Base-by-base conservation (phyloP, 2,329 filamentous ascomycete species). In the Phyllosticta citrichinensis region DNA sequence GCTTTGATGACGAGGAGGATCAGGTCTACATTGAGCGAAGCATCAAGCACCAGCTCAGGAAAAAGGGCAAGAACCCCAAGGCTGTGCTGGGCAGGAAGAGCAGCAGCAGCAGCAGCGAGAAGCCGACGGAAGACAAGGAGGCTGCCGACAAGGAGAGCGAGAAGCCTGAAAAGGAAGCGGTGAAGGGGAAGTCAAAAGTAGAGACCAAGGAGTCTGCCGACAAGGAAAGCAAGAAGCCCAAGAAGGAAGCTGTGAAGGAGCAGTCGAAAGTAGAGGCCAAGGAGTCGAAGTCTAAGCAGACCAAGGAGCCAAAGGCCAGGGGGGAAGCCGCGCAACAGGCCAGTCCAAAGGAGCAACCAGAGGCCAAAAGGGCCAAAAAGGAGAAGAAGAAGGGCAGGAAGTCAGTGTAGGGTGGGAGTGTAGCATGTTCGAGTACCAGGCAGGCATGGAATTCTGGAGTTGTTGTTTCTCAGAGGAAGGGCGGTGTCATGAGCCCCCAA, bases 1-100 rank as follows among this genome's bases (percentile, higher is more conserved):
- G 75, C 27, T 81, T 74, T 62, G 78, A 80, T 56, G 76, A 79
- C 5, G 77, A 79, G n/a, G 79, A 80, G 64, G 79, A 81, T 63
- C 65, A 73, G 55, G 71, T 71, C 66, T 76, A 76, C 62, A 80
- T 81, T 62, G 73, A 80, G 67, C 70, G 76, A 47, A 76, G 73
- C 27, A 69, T 76, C 65, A 75, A 74, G 55, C 72, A 72, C 63
- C 67, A 71, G 17, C 62, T 80, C 62, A 72, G 77, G 61, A 71
- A 71, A 65, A 81, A 80, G 68, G 79, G 79, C 24, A 72, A 76
- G 57, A 75, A 81, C 64, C 78, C 78, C 0, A 79, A 74, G 65
- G 71, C 73, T 1, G 55, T 68, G 3, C 62, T 64, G 27, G 56
- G 59, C 11, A 64, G 61, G 19, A 56, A 40, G 54, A 19, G 27